Percentiles rank a stretch among this genome's conserved stretches.
phyloP scores from a whole-genome alignment of 163 green algal genomes.

The Volvox carteri region DNA sequence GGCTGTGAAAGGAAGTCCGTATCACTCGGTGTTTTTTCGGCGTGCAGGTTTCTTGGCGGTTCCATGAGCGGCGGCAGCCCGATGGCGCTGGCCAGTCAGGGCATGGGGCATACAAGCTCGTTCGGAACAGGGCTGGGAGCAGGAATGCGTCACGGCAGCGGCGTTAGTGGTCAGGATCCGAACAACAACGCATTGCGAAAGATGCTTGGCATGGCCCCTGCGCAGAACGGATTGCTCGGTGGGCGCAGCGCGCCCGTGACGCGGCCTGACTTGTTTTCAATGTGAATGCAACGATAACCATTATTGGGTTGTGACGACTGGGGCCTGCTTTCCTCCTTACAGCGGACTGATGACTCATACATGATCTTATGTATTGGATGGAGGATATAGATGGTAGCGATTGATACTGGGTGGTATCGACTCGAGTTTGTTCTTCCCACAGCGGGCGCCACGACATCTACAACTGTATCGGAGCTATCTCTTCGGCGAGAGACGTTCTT shows the following conservation, averaged over 20 bases:
- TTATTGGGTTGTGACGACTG: no score
- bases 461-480: no score
- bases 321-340: no score
- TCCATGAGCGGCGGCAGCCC: constrained; percentile 39
- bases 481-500: no score
- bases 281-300: constrained; percentile 15
- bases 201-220: constrained; percentile 43
- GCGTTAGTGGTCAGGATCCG: constrained; percentile 13
- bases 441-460: no score
- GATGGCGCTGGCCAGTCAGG: background rate
- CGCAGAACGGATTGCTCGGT: background rate
- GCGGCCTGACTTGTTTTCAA: constrained; percentile 38
- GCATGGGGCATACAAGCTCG: background rate
- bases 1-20: no score
- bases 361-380: no score
- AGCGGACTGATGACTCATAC: no score
- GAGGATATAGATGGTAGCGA: no score
- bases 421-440: no score
- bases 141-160: background rate
- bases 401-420: no score
- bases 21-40: no score
- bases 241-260: background rate
- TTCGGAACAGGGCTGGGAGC: constrained; percentile 11
- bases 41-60: constrained; percentile 39
- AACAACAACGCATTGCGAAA: constrained; percentile 47